Evolutionary conservation across 306 rosid genomes (phyloP).

Genomic region (Prunus fruticosa): DNA sequence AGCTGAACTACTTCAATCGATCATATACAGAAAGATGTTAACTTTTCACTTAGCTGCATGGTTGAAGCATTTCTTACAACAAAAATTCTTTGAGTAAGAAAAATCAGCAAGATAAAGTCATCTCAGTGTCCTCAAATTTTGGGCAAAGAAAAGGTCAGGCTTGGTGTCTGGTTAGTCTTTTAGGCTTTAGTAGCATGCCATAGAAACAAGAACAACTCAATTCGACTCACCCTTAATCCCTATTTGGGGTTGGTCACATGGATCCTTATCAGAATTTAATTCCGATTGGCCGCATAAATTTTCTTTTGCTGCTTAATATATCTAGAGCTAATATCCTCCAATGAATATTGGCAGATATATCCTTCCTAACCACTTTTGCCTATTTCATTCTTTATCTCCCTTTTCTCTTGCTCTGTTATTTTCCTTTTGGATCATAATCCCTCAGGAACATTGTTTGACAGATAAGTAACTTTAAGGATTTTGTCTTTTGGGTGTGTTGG

Average conservation of each 20-base stretch:
- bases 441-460: background rate
- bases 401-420: background rate
- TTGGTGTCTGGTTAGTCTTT: background rate
- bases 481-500: background rate
- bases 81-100: background rate
- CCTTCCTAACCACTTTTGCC: background rate
- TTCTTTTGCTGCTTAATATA: background rate
- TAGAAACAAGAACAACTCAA: background rate
- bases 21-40: background rate
- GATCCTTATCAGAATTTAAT: background rate
- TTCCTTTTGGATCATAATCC: background rate
- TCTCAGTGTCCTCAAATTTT: background rate
- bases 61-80: background rate
- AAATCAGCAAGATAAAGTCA: background rate
- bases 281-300: background rate
- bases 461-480: background rate
- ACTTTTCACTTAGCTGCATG: background rate
- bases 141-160: no score
- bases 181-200: background rate
- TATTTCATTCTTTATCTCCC: background rate
- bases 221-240: background rate
- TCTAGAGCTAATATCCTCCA: background rate
- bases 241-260: background rate
- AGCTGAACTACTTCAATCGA: background rate
- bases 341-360: background rate